Evolutionary conservation across 2,329 filamentous ascomycete genomes (phyloP), one percentile per base, ranked within the genome.

Genomic region (Xenosphaeropsis pyriputrescens): DNA sequence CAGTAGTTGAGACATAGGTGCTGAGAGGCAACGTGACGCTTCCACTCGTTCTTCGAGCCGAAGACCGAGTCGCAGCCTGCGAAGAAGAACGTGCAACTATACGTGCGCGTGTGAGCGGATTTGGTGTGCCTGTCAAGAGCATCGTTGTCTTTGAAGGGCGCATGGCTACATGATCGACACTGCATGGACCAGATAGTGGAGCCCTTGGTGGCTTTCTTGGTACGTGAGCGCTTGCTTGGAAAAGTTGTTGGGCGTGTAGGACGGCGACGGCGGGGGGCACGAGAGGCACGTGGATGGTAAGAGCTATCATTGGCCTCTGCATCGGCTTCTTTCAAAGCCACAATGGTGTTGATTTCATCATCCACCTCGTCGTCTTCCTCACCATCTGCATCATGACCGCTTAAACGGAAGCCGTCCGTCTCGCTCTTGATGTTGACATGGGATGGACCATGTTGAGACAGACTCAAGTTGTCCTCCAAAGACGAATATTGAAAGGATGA

Each of bases 21-120:
- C 52, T 93, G 82, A 0, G 80, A 82, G 22, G 67, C 63, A 49
- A 89, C 75, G 53, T 96, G 89, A 0, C 89, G 75, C 57, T 95
- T 95, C 89, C 89, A 95, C 56, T 95, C 88, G 54, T 94, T 94
- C 61, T 93, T 94, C 47, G 70, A 78, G 3, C 71, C 68, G 51
- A 94, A 94, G 0, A 68, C 75, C 2, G 75, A 72, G 1, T 44
- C 46, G 59, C 89, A 96, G 26, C 80, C 82, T 40, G 86, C 91
- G 39, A 73, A 77, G 19, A 72, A 64, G 55, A 95, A 86, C 40
- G 85, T 75, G 56, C 89, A 96, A 17, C 68, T 65, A 51, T 89
- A 91, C 0, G 73, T 68, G 1, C 72, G 68, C 2, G 63, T 68
- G 49, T 79, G 73, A 18, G 40, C 31, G 1, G 35, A 37, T 6